Evolutionary conservation across 179 eudicot species (phyloP).

Genomic region (Drosera spatulata): DNA sequence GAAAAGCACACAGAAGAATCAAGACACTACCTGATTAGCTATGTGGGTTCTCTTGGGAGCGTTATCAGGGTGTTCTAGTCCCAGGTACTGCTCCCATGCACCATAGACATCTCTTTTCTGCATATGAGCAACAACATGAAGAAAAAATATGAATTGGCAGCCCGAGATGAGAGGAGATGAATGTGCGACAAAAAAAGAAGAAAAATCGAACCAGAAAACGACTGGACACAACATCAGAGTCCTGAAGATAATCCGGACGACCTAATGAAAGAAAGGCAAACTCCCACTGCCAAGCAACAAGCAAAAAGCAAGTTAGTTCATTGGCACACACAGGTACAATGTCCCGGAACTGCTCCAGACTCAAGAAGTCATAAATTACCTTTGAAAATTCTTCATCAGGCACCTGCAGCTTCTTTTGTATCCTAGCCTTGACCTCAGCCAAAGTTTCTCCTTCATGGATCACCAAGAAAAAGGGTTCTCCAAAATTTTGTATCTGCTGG

Average conservation of each 20-base stretch:
- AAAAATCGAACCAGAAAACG: conserved; percentile 32
- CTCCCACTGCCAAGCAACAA: conserved; percentile 36
- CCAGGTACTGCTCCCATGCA: conserved; percentile 7
- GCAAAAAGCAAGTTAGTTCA: neutral
- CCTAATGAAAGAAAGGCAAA: conserved; percentile 46
- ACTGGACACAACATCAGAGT: conserved; percentile 34
- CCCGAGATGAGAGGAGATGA: neutral
- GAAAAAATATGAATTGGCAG: neutral
- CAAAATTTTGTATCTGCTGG: conserved; percentile 47
- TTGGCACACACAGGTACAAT: neutral
- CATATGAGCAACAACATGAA: neutral
- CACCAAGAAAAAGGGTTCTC: conserved; percentile 53
- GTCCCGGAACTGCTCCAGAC: neutral
- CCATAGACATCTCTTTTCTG: conserved; percentile 6
- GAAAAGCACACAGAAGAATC: neutral
- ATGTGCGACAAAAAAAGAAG: neutral
- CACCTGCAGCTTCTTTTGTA: conserved; percentile 48
- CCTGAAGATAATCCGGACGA: conserved; percentile 53
- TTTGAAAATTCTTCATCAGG: conserved; percentile 54
- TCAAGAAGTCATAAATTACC: conserved; percentile 14
- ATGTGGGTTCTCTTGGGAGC: neutral
- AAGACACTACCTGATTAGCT: conserved; percentile 27
- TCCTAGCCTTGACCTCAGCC: conserved; percentile 39
- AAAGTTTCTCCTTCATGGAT: conserved; percentile 56
- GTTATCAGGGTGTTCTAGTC: conserved; percentile 3